phyloP scores from a whole-genome alignment of 495 filamentous ascomycete species.

The Hypoxylon trugodes region DNA sequence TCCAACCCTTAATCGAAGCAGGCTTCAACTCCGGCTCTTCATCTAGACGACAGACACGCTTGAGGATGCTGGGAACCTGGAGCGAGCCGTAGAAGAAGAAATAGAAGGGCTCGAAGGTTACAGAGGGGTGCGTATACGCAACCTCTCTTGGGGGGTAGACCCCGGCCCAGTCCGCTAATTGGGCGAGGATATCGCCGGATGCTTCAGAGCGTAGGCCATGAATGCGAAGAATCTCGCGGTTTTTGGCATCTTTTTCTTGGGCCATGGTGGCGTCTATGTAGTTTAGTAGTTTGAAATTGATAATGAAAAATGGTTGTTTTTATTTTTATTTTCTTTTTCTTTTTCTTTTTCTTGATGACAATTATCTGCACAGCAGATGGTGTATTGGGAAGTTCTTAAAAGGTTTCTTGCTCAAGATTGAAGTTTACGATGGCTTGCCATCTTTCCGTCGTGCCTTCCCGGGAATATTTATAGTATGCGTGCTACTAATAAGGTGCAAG shows the following conservation, averaged over 20 bases:
- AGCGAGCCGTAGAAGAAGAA: constrained; percentile 45
- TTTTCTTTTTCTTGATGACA: not conserved
- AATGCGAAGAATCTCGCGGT: constrained; percentile 2
- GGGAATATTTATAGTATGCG: too few relatives aligned
- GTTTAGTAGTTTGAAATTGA: not conserved
- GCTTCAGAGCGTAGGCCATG: constrained; percentile 1
- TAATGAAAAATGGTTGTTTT: not conserved
- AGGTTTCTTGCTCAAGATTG: too few relatives aligned
- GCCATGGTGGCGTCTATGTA: not conserved
- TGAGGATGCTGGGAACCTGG: constrained; percentile 10
- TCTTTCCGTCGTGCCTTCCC: too few relatives aligned
- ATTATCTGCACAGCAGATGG: not conserved
- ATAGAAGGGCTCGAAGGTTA: constrained; percentile 39
- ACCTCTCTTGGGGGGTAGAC: not conserved
- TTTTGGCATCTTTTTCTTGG: not conserved
- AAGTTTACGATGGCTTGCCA: too few relatives aligned
- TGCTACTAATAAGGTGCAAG: too few relatives aligned
- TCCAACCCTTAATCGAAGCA: constrained; percentile 26
- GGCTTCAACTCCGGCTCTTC: not conserved
- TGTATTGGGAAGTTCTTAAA: too few relatives aligned
- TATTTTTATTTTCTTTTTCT: too few relatives aligned
- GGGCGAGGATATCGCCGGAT: not conserved
- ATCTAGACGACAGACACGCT: not conserved
- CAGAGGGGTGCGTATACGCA: not conserved
- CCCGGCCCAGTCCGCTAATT: not conserved